Base-by-base conservation (phyloP, 768 basidiomycete species). In the Rubroboletus satanas region DNA sequence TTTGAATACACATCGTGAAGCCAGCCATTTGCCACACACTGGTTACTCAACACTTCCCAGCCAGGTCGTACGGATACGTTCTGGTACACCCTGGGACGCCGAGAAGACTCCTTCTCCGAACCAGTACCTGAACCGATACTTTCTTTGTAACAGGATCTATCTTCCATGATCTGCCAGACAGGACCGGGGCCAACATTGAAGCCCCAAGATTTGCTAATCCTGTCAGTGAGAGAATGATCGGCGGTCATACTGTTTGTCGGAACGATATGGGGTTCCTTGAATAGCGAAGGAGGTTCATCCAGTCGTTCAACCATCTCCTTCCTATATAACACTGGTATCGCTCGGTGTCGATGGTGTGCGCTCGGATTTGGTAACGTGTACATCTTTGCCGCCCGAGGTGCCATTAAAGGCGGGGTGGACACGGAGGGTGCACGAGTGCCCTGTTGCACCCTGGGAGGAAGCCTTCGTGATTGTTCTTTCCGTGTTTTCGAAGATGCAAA, bases 91-190 rank as follows among this genome's bases (percentile, higher is more conserved):
- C 75, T 75, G 4, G 88, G 89, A 49, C 85, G 74, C 17, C 83
- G 75, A 35, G 67, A 75, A 10, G 68, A 76, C 59, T 88, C 87
- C 1, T 64, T 67, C 48, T 75, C 75, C 10, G 57, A n/a, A 28
- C 60, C 56, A 9, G 66, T 56, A 3, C 71, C 71, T 11, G 64
- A 54, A 23, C 31, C 31, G 32, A 65, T 55, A 4, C 79, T 76
- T 60, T 92, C 90, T 64, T 88, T 90, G 68, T 76, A 92, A 80
- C 87, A 93, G 1, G 79, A 82, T 47, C 88, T 71, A 59, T 93
- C 91, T 64, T 93, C 91, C 41, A 80, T 70, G 35, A 91, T 68
- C 55, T 91, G 85, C 89, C 90, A 93, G 7, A 90, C 62, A 1
- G 90, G 88, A 0, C 91, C 90, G 3, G 82, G 66, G 4, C 90